Evolutionary conservation across 2,329 filamentous ascomycete genomes (phyloP).

Genomic region (Amylocarpus encephaloides): DNA sequence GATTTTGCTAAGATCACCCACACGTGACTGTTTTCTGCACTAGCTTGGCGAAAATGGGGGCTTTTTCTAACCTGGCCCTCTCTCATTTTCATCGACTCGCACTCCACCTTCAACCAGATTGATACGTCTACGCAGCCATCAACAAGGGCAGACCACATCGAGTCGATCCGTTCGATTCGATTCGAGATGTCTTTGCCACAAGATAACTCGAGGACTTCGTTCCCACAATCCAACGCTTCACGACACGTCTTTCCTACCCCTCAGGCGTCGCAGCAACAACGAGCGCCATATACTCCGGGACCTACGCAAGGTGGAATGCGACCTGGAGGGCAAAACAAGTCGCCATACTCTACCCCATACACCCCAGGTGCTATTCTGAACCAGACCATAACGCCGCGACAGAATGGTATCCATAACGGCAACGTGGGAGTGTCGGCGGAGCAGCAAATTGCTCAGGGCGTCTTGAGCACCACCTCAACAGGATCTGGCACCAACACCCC

Average conservation of each 20-base stretch:
- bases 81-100: background rate
- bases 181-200: conserved; percentile 28
- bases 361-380: conserved; percentile 22
- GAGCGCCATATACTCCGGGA: conserved; percentile 15
- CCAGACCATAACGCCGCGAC: conserved; percentile 15
- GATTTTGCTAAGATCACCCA: no score
- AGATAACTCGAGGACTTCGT: conserved; percentile 22
- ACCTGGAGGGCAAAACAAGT: conserved; percentile 24
- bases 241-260: conserved; percentile 24
- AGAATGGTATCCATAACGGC: conserved; percentile 20
- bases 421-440: conserved; percentile 25
- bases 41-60: no score
- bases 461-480: conserved; percentile 25
- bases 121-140: conserved; percentile 16
- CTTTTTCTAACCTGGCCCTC: background rate
- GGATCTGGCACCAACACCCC: conserved; percentile 24
- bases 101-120: conserved; percentile 7
- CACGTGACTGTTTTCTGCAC: no score
- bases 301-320: conserved; percentile 24
- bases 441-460: conserved; percentile 31
- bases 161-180: conserved; percentile 8
- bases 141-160: background rate
- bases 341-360: conserved; percentile 29
- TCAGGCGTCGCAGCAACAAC: conserved; percentile 20
- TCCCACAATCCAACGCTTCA: conserved; percentile 15